Base-by-base conservation (phyloP, 805 yeast species). In the Suhomyces pyralidae region DNA sequence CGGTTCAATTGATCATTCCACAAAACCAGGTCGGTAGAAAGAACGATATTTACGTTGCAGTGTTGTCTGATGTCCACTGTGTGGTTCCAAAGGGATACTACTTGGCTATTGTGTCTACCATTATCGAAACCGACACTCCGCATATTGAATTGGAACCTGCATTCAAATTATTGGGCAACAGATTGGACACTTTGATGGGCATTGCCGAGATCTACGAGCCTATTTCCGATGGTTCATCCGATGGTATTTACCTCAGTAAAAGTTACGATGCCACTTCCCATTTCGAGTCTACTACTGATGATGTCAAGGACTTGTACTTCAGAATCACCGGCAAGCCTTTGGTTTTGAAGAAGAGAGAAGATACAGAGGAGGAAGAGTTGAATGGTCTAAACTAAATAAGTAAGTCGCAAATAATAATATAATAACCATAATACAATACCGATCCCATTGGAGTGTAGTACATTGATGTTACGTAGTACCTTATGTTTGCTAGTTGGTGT, bases 211-310 rank as follows among this genome's bases (percentile, higher is more conserved):
- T 94, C 47, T 90, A 86, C 63, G 97, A 88, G 70, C 98, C 99
- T 12, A 66, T 76, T 10, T 87, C 82, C 38, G 96, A 90, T 66
- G 99, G 99, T 9, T 76, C 86, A 15, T 76, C 80, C 55, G 92
- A 88, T 68, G 83, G 86, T 52, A 83, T 94, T 48, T 94, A 73
- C 71, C 79, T 94, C 53, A 90, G 97, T 38, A 88, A 82, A 74
- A 88, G 96, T 54, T 94, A 91, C 68, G 99, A 94, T 68, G 87
- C 98, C 1, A 81, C 96, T 8, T 90, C 97, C 8, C 99, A 94
- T 73, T 94, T 94, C 68, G 99, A 94, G 73, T 77, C 92, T 43
- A 88, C 96, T 62, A 94, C 99, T 40, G 98, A 94, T 68, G 98
- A 94, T 69, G 96, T 94, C 61, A 91, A 90, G 73, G 97, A 93